These are phyloP conservation scores for Serendipita vermifera DNA, from an alignment of 768 basidiomycete genomes.

Conservation along the genomic window DNA sequence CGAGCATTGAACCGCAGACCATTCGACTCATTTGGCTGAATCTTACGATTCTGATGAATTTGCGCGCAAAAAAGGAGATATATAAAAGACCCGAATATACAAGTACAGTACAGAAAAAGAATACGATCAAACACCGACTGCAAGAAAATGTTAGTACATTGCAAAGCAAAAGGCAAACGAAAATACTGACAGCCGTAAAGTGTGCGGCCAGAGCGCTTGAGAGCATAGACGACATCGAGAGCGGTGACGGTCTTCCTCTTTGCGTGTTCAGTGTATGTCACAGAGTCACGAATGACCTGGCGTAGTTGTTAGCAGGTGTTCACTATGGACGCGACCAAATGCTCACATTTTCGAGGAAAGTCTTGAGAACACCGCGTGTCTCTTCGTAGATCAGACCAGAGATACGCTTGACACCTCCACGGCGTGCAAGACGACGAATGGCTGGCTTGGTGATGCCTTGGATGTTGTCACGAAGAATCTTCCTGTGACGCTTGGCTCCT, in stretches of 20 bases:
- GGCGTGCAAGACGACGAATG: constrained; percentile 39
- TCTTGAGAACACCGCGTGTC: constrained; percentile 41
- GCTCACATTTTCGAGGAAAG: constrained; percentile 29
- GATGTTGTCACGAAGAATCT: constrained; percentile 68
- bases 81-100: not conserved
- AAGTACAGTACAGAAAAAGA: not conserved
- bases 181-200: constrained; percentile 38
- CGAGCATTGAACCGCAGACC: too few relatives aligned
- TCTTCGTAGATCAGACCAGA: constrained; percentile 35
- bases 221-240: constrained; percentile 49
- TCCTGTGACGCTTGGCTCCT: constrained; percentile 67
- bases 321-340: not conserved
- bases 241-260: constrained; percentile 51
- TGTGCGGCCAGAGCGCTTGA: constrained; percentile 45
- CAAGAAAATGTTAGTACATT: not conserved
- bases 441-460: constrained; percentile 54
- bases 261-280: constrained; percentile 97
- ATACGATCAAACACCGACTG: constrained; percentile 5
- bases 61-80: too few relatives aligned
- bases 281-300: constrained; percentile 78
- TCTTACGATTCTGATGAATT: too few relatives aligned
- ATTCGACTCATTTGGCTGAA: too few relatives aligned
- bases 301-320: constrained; percentile 18
- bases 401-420: constrained; percentile 44
- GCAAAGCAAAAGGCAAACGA: not conserved